Evolutionary conservation across 2,329 filamentous ascomycete genomes (phyloP), one percentile per base, ranked within the genome.

Genomic region (Alternaria metachromatica): DNA sequence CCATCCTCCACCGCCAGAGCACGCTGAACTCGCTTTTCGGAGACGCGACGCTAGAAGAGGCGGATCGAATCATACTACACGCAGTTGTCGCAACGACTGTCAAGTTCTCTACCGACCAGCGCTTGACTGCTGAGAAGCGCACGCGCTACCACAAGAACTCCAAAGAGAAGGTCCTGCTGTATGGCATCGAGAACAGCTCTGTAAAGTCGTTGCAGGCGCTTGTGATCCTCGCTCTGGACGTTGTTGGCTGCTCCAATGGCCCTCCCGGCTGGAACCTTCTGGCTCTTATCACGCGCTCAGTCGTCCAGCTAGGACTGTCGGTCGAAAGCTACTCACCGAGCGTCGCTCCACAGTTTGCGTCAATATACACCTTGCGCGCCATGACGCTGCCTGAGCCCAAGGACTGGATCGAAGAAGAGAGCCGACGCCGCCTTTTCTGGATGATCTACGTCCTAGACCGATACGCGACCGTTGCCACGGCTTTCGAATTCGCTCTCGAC

Each of bases 221-320:
- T 7, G 92, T 97, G 2, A 96, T 97, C 54, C 83, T 97, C 6
- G 92, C 94, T 0, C 82, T 97, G 11, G 94, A 97, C 75, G 86
- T 97, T 23, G 90, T 93, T 30, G 94, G 94, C 9, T 92, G 88
- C 71, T 94, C 93, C 41, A 97, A 97, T 76, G 94, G 94, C 0
- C 94, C 94, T 3, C 93, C 94, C 0, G 94, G 93, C 3, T 97
- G 94, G 94, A 97, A 97, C 75, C 86, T 97, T 62, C 88, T 97
- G 79, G 94, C 94, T 7, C 82, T 97, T 55, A 96, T 97, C 65
- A 94, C 93, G 2, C 88, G 94, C 20, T 94, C 92, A 7, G 93
- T 96, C 2, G 93, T 97, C 2, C 94, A 97, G 78, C 84, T 97
- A 1, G 94, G 94, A 0, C 82, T 97, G 25, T 90, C 93, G 0